phyloP scores from a whole-genome alignment of 306 rosid genomes.

The Trichosanthes truncata region DNA sequence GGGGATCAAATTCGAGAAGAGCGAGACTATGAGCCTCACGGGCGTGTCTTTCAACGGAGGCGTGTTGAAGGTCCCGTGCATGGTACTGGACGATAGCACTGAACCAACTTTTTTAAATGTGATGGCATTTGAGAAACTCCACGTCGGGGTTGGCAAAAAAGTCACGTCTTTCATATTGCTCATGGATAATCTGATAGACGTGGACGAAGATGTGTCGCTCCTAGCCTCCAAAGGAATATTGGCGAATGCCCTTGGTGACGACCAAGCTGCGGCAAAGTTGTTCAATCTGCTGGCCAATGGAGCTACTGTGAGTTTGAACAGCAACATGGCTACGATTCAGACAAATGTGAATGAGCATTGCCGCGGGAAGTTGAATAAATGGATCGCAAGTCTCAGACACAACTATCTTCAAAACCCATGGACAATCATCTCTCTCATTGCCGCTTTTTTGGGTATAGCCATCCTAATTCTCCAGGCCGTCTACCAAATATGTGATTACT shows the following conservation, averaged over 20 bases:
- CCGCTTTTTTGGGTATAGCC: conserved; percentile 11
- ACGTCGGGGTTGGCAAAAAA: conserved; percentile 27
- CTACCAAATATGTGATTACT: background rate
- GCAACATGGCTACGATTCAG: conserved; percentile 1
- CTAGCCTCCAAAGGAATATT: conserved; percentile 20
- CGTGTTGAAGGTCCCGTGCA: conserved; percentile 18
- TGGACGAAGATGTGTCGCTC: conserved; percentile 23
- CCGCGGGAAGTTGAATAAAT: conserved; percentile 4
- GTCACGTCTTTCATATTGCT: conserved; percentile 26
- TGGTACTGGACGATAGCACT: conserved; percentile 22
- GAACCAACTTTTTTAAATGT: conserved; percentile 29
- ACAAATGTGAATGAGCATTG: conserved; percentile 1
- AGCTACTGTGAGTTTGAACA: background rate
- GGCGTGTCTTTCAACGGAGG: conserved; percentile 31
- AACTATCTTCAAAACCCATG: conserved; percentile 23
- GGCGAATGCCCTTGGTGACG: conserved; percentile 28
- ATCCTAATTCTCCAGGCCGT: background rate
- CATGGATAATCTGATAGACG: conserved; percentile 39
- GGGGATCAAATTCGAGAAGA: conserved; percentile 28
- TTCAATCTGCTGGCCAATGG: background rate
- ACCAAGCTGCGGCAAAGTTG: background rate
- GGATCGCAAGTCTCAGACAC: conserved; percentile 19
- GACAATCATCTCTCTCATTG: conserved; percentile 13
- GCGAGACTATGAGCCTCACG: conserved; percentile 16
- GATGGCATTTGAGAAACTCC: too few species aligned